Evolutionary conservation across 2,329 filamentous ascomycete species (phyloP).

Genomic region (Trichoderma sp.): DNA sequence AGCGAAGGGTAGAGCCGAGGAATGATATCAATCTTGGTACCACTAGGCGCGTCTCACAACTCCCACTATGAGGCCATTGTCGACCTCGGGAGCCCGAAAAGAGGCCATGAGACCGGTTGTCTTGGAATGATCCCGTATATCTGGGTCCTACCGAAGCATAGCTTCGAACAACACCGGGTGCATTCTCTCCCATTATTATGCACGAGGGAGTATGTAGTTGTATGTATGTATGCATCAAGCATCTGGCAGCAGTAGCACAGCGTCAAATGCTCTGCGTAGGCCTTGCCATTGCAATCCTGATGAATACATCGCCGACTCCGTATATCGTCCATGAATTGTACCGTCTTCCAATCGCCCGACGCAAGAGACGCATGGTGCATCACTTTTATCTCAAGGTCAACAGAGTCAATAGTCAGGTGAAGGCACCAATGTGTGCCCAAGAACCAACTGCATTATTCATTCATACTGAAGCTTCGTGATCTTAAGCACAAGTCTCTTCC

Average conservation of each 20-base stretch:
- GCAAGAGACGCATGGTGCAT: background rate
- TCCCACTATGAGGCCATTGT: background rate
- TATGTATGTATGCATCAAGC: background rate
- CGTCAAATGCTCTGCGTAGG: background rate
- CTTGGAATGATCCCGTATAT: conserved; percentile 9
- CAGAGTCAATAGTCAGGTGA: background rate
- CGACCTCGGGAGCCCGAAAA: background rate
- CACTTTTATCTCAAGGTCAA: background rate
- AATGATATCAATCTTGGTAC: background rate
- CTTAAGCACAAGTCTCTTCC: background rate
- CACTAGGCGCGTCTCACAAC: background rate
- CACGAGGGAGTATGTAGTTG: background rate
- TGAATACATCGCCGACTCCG: no score
- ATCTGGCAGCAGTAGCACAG: background rate
- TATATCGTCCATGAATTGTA: no score
- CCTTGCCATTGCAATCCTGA: background rate
- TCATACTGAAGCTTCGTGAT: background rate
- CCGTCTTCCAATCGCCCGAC: background rate
- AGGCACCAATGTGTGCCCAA: no score
- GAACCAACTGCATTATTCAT: background rate
- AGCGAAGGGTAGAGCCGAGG: background rate
- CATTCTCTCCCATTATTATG: background rate
- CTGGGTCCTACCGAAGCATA: conserved; percentile 1
- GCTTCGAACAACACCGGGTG: background rate
- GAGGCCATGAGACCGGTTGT: background rate